These are phyloP conservation scores for Graphilbum sp. DNA, from an alignment of 2,329 filamentous ascomycete species.

Conservation along the genomic window DNA sequence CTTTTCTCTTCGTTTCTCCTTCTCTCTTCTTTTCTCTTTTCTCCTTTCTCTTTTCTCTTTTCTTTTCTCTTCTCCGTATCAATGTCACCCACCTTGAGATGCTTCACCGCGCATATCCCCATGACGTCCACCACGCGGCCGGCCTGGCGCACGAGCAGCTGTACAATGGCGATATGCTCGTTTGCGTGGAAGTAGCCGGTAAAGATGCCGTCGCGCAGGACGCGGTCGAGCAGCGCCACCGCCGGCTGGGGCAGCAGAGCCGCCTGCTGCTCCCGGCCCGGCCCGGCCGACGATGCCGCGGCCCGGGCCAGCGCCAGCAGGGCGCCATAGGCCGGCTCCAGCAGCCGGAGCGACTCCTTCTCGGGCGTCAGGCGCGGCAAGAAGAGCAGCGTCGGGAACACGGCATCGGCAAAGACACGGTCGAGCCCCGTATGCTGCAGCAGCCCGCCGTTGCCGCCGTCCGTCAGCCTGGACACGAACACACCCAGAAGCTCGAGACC, in stretches of 20 bases:
- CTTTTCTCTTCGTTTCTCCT: not conserved
- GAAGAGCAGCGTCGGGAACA: slow-evolving; percentile 57
- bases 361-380: slow-evolving; percentile 65
- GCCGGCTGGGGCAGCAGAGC: slow-evolving; percentile 5
- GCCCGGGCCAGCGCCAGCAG: slow-evolving; percentile 38
- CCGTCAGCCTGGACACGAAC: slow-evolving; percentile 39
- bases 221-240: slow-evolving; percentile 28
- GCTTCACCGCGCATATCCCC: slow-evolving; percentile 46
- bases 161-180: slow-evolving; percentile 39
- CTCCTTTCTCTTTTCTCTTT: not conserved
- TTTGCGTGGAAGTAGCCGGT: slow-evolving; percentile 39
- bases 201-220: slow-evolving; percentile 40
- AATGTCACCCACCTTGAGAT: slow-evolving; percentile 38
- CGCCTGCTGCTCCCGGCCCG: not conserved
- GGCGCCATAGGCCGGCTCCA: slow-evolving; percentile 49
- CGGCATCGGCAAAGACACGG: slow-evolving; percentile 49
- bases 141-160: slow-evolving; percentile 36
- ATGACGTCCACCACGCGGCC: slow-evolving; percentile 34
- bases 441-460: slow-evolving; percentile 8
- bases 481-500: slow-evolving; percentile 37
- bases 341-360: slow-evolving; percentile 46
- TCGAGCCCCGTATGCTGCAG: slow-evolving; percentile 39
- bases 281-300: not conserved
- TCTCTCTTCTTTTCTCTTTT: not conserved
- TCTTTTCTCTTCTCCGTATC: not conserved